Percentiles rank a stretch among this genome's conserved stretches.
Evolutionary conservation across 2,329 filamentous ascomycete species (phyloP).

Genomic region (Alternaria alternata): DNA sequence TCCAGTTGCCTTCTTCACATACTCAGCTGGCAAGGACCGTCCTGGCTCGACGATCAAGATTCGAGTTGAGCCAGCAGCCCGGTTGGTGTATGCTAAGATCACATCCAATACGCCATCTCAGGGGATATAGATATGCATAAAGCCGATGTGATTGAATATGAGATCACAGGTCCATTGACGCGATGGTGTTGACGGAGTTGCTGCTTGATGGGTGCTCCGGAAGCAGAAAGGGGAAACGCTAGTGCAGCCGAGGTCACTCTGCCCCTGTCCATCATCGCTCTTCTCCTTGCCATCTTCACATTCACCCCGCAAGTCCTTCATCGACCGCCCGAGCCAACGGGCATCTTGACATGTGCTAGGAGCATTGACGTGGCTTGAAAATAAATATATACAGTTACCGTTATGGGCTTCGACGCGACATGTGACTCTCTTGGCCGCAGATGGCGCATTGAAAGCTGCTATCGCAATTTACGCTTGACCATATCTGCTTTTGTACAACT

Average conservation of each 20-base stretch:
- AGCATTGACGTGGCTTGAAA: background rate
- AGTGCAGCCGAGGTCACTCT: constrained; percentile 17
- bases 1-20: background rate
- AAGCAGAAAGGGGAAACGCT: constrained; percentile 19
- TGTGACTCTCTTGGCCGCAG: background rate
- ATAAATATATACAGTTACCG: background rate
- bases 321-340: background rate
- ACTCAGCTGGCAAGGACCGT: background rate
- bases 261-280: constrained; percentile 2
- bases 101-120: constrained; percentile 11
- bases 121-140: constrained; percentile 8
- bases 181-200: constrained; percentile 9
- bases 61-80: constrained; percentile 29
- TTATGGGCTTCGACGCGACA: background rate
- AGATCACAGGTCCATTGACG: constrained; percentile 2
- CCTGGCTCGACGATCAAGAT: constrained; percentile 36
- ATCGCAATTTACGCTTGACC: background rate
- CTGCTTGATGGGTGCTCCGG: constrained; percentile 7
- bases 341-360: background rate
- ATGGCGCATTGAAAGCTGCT: background rate
- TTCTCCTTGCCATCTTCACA: background rate
- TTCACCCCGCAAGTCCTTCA: constrained; percentile 1
- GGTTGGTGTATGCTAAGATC: constrained; percentile 10
- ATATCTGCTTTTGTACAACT: background rate
- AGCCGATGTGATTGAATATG: constrained; percentile 4